Percentiles rank a stretch among this genome's conserved stretches.
Evolutionary conservation across 305 asterid species (phyloP).

Genomic region (Rubia peregrina): DNA sequence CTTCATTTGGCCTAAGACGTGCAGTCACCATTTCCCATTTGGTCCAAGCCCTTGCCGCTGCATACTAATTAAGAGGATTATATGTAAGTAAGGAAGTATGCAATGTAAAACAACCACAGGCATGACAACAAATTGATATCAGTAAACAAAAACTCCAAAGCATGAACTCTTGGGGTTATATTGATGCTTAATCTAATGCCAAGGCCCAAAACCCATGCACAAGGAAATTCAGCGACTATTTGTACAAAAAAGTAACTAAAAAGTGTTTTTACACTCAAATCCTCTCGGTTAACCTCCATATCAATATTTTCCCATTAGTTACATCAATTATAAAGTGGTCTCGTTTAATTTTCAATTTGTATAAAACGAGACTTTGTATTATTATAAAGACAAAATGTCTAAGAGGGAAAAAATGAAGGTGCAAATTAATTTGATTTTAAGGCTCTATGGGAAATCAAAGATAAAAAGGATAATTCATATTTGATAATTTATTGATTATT

Average conservation of each 20-base stretch:
- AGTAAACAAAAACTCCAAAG: not conserved
- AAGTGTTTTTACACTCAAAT: not conserved
- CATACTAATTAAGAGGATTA: conserved; percentile 52
- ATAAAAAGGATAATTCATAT: no score
- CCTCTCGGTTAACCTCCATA: not conserved
- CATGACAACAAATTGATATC: not conserved
- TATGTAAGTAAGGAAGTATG: not conserved
- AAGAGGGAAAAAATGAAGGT: no score
- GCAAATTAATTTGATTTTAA: no score
- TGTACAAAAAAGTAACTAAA: conserved; percentile 8
- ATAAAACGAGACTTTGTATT: no score
- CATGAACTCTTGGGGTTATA: not conserved
- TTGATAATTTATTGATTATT: no score
- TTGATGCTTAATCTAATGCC: not conserved
- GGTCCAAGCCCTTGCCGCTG: conserved; percentile 96
- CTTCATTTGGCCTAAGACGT: conserved; percentile 82
- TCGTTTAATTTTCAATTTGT: no score
- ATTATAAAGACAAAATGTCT: no score
- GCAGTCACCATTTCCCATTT: conserved; percentile 96
- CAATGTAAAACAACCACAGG: not conserved
- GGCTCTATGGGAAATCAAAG: no score
- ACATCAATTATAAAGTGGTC: no score
- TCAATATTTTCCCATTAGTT: not conserved
- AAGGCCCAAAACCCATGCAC: not conserved
- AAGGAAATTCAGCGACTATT: not conserved